phyloP scores from a whole-genome alignment of 495 filamentous ascomycete species.

The Hypoxylon perforatum region DNA sequence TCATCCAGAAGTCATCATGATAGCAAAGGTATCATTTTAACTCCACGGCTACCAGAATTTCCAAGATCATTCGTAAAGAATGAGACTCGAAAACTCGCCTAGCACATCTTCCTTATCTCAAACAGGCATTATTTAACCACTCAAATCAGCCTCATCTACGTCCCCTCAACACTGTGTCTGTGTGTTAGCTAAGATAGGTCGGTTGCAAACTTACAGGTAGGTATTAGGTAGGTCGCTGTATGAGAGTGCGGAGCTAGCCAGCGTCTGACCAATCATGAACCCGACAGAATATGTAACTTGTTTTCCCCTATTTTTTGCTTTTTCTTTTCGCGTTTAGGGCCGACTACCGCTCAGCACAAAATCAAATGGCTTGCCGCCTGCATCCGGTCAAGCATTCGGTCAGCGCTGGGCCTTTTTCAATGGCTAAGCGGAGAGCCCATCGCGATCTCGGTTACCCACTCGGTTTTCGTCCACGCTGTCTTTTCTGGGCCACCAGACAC shows the following conservation, averaged over 20 bases:
- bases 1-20: no score
- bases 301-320: constrained; percentile 32
- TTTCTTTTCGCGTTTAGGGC: constrained; percentile 31
- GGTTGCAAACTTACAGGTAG: neutral
- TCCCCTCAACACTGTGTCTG: constrained; percentile 21
- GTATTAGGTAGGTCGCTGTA: constrained; percentile 8
- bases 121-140: neutral
- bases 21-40: no score
- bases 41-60: neutral
- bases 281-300: constrained; percentile 25
- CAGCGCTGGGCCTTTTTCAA: constrained; percentile 27
- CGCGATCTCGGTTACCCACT: constrained; percentile 20
- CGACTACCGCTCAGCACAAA: constrained; percentile 34
- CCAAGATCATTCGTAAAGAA: neutral
- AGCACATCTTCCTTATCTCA: neutral
- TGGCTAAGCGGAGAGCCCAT: constrained; percentile 17
- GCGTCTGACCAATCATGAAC: constrained; percentile 32
- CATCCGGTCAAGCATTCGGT: constrained; percentile 41
- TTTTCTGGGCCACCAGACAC: constrained; percentile 24
- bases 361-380: constrained; percentile 25
- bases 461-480: constrained; percentile 22
- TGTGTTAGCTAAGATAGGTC: constrained; percentile 25
- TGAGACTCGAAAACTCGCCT: neutral
- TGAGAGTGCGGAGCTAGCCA: constrained; percentile 36
- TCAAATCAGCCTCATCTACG: constrained; percentile 19